Percentiles rank a stretch among this genome's conserved stretches.
Conservation (phyloP, 1,284 basidiomycete genomes). For the Lignosus rhinocerotis region DNA sequence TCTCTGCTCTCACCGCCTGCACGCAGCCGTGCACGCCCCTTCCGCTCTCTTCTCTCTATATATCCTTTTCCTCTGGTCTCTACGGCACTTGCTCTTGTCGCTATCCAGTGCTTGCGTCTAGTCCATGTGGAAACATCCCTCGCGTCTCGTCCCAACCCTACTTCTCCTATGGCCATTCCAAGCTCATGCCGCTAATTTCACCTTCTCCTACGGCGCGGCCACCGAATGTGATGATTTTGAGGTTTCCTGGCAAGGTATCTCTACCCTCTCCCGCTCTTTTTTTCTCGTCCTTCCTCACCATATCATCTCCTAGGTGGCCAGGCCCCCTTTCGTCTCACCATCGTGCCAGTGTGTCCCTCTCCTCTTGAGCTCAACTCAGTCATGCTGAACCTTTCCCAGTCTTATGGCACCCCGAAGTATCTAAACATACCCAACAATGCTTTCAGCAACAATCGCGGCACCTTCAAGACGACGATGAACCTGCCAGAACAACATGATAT, state of each 20-base stretch:
- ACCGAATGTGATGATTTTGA: slow-evolving; percentile 61
- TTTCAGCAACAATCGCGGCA: slow-evolving; percentile 55
- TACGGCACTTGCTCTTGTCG: not conserved
- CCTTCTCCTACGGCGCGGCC: slow-evolving; percentile 47
- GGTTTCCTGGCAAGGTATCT: slow-evolving; percentile 65
- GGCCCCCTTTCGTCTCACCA: slow-evolving; percentile 56
- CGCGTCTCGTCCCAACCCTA: slow-evolving; percentile 24
- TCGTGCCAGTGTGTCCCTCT: slow-evolving; percentile 55
- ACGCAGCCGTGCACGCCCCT: slow-evolving; percentile 6
- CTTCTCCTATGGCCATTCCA: slow-evolving; percentile 26
- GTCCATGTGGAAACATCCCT: slow-evolving; percentile 17
- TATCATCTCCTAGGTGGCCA: slow-evolving; percentile 50
- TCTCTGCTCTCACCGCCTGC: not conserved
- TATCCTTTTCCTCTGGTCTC: not conserved
- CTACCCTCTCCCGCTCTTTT: not conserved
- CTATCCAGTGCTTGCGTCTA: not conserved
- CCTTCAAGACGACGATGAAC: slow-evolving; percentile 48
- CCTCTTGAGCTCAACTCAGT: not conserved
- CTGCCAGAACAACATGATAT: slow-evolving; percentile 43
- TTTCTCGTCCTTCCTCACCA: not conserved
- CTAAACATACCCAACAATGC: slow-evolving; percentile 57
- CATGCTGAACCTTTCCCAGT: slow-evolving; percentile 33
- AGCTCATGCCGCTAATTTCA: slow-evolving; percentile 48
- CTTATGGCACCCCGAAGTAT: slow-evolving; percentile 53
- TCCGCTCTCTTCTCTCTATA: slow-evolving; percentile 8